Base-by-base conservation (phyloP, 2,329 filamentous ascomycete genomes). In the Hypoxylon sp. region DNA sequence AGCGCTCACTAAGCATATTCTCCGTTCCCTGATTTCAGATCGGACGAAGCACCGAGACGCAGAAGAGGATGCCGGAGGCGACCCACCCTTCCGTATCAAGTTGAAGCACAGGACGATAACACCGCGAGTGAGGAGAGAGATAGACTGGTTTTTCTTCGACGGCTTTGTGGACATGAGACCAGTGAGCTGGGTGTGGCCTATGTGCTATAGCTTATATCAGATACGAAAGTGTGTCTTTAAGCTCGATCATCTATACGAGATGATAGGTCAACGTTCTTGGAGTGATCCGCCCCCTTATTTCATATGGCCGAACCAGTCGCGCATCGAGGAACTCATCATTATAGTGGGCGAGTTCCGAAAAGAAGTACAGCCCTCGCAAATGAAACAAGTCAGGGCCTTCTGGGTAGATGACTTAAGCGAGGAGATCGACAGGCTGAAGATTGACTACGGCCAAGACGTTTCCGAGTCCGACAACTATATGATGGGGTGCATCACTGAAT, bases 131-230 rank as follows among this genome's bases (percentile, higher is more conserved):
- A 64, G 38, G 5, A 52, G 28, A 30, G 10, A 21, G 1, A 2
- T 51, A 21, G 67, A 67, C 21, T 69, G 67, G 67, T 64, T 69
- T 2, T 56, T 69, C 49, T 62, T 64, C 30, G 64, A 67, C 6
- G 32, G 51, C n/a, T 32, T 10, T 3, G 19, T 30, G 6, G 11
- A 36, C 1, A 48, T 21, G n/a, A 14, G 17, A 2, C 14, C 25
- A 14, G 3, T 13, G 2, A n/a, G 11, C 3, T 7, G 9, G 0
- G 2, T 2, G 3, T 41, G 30, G 48, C 6, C 9, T 9, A 48
- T 45, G 14, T 46, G 25, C 2, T 6, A 1, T 1, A 7, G 30
- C 7, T 5, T 63, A 5, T 13, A 30, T 3, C 10, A 28, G 0
- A 43, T 62, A 3, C 51, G 49, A 25, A 45, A 23, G 7, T 61